Percentiles rank a stretch among this genome's conserved stretches.
Evolutionary conservation across 208 protist genomes (phyloP).

Genomic region (Giardia muris): DNA sequence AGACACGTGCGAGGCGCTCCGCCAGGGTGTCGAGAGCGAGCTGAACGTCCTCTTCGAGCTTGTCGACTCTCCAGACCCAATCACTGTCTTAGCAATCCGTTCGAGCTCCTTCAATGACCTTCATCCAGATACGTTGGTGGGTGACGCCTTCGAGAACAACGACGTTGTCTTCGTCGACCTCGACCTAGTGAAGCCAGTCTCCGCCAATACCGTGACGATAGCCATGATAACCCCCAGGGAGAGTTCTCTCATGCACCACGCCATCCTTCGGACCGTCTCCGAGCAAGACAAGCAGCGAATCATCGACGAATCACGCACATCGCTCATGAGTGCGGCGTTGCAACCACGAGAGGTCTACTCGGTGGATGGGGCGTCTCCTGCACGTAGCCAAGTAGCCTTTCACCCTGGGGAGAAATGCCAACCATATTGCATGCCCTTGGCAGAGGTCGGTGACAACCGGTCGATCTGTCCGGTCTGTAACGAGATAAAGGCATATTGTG

Average conservation of each 20-base stretch:
- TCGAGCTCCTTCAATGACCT: neutral
- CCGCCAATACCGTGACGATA: neutral
- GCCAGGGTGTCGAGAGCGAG: neutral
- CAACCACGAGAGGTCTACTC: neutral
- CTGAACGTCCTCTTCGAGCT: neutral
- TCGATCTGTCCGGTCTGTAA: neutral
- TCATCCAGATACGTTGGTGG: neutral
- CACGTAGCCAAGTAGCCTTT: neutral
- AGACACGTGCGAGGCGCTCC: neutral
- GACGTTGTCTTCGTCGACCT: neutral
- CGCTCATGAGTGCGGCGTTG: no score
- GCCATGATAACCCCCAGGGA: neutral
- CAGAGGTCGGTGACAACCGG: neutral
- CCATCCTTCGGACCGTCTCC: neutral
- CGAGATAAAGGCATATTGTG: conserved; percentile 21
- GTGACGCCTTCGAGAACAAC: neutral
- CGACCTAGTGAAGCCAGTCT: neutral
- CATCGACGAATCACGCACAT: neutral
- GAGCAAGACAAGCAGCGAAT: neutral
- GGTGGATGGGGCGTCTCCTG: neutral
- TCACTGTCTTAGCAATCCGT: neutral
- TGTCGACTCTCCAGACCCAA: neutral
- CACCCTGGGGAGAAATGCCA: neutral
- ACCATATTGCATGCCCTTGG: neutral
- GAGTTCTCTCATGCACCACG: neutral